A percentile compares a stretch with the other conserved stretches of the same genome.
phyloP scores from a whole-genome alignment of 176 grass and related monocot genomes.

The Calamus simplicifolius region DNA sequence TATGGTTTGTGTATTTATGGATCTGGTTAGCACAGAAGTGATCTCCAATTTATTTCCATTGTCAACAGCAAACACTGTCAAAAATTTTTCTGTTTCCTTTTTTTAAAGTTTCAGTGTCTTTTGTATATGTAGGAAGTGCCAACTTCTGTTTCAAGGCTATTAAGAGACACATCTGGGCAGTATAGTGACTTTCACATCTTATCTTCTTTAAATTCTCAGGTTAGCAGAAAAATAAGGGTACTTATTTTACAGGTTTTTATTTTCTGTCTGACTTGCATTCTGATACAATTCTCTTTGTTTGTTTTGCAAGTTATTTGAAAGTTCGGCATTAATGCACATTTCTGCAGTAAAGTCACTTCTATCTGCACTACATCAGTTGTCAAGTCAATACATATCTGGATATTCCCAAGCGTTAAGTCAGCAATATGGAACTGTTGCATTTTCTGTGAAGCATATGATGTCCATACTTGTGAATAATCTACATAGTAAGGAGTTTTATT shows the following conservation, averaged over 20 bases:
- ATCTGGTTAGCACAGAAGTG: no score
- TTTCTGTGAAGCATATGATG: conserved; percentile 88
- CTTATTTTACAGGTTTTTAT: conserved; percentile 8
- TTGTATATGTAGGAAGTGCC: conserved; percentile 67
- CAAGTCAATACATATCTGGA: conserved; percentile 76
- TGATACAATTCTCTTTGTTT: conserved; percentile 23
- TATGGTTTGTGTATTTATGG: no score
- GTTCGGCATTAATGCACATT: conserved; percentile 89
- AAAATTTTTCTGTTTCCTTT: neutral
- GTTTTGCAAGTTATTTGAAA: conserved; percentile 89
- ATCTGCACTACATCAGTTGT: conserved; percentile 83
- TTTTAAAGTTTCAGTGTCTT: neutral
- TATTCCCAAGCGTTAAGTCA: conserved; percentile 52
- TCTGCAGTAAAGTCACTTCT: conserved; percentile 91
- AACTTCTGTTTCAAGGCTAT: conserved; percentile 80
- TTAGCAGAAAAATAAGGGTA: conserved; percentile 27
- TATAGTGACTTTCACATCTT: conserved; percentile 99
- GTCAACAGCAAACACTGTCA: no score
- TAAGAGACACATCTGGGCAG: conserved; percentile 86
- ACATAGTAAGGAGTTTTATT: conserved; percentile 38
- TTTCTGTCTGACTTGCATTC: neutral
- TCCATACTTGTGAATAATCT: conserved; percentile 92
- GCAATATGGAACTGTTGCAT: conserved; percentile 69
- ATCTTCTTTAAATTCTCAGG: conserved; percentile 99
- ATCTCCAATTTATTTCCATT: no score